Evolutionary conservation across 1,284 basidiomycete genomes (phyloP).

Genomic region (Leccinum fuscescens): DNA sequence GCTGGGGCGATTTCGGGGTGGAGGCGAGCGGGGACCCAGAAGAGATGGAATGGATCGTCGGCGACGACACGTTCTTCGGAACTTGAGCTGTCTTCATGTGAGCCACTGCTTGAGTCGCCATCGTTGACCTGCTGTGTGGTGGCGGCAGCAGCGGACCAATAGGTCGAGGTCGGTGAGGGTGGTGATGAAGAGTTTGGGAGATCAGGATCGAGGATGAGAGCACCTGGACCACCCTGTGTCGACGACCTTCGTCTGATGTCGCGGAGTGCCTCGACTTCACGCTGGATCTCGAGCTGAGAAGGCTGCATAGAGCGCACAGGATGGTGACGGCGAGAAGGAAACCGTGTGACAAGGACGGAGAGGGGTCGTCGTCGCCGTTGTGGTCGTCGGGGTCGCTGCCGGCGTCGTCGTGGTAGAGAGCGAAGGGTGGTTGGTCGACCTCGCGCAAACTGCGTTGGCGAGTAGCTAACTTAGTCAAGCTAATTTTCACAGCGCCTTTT

Average conservation of each 20-base stretch:
- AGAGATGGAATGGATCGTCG: constrained; percentile 83
- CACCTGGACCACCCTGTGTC: constrained; percentile 68
- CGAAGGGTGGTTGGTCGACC: background rate
- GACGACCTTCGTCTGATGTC: constrained; percentile 81
- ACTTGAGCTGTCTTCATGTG: constrained; percentile 44
- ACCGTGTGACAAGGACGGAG: constrained; percentile 13
- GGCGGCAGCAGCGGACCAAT: constrained; percentile 45
- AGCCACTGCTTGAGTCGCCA: constrained; percentile 46
- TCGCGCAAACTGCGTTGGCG: background rate
- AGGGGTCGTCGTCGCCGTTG: constrained; percentile 4
- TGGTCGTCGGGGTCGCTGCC: constrained; percentile 8
- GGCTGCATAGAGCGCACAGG: constrained; percentile 52
- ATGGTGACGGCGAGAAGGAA: constrained; percentile 1
- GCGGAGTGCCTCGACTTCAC: constrained; percentile 81
- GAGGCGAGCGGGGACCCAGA: constrained; percentile 96
- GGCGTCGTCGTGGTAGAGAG: constrained; percentile 2
- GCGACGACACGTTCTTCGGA: constrained; percentile 35
- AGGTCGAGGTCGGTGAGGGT: constrained; percentile 50
- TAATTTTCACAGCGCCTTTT: constrained; percentile 17
- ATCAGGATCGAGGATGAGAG: constrained; percentile 83
- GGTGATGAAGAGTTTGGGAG: constrained; percentile 65
- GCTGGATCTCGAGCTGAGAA: constrained; percentile 81
- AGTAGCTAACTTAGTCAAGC: constrained; percentile 2
- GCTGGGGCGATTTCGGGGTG: constrained; percentile 97
- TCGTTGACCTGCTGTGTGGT: constrained; percentile 32